Conservation (phyloP, 306 rosid species). For the Fragaria vesca region DNA sequence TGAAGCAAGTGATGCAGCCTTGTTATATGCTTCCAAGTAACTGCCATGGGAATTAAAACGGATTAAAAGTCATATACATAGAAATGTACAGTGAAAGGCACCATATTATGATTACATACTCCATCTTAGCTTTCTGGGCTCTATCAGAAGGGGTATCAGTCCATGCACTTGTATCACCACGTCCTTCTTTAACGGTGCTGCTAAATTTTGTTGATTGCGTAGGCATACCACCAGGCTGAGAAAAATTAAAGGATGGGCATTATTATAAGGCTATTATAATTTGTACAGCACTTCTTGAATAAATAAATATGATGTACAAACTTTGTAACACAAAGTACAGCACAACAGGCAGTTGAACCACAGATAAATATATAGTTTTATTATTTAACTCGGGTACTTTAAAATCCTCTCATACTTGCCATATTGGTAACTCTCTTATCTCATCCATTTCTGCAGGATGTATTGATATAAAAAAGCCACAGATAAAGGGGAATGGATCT, state of each 20-base stretch:
- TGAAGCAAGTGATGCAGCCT: slow-evolving; percentile 79
- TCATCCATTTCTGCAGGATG: not conserved
- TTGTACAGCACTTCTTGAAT: not conserved
- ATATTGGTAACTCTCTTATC: not conserved
- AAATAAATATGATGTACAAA: not conserved
- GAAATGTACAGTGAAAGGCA: not conserved
- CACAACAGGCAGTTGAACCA: not conserved
- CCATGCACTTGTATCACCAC: slow-evolving; percentile 91
- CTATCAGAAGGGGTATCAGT: slow-evolving; percentile 85
- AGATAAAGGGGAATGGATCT: not conserved
- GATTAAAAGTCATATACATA: slow-evolving; percentile 11
- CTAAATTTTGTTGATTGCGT: slow-evolving; percentile 75
- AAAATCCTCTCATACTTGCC: not conserved
- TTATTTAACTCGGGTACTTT: not conserved
- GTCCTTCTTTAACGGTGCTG: slow-evolving; percentile 67
- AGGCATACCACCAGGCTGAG: slow-evolving; percentile 72
- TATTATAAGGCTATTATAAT: not conserved
- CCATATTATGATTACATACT: slow-evolving; percentile 43
- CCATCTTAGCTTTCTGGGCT: slow-evolving; percentile 89
- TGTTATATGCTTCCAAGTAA: slow-evolving; percentile 85
- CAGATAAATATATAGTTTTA: not conserved
- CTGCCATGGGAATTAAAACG: slow-evolving; percentile 43
- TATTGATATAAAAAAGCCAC: not conserved
- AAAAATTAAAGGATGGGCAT: not conserved
- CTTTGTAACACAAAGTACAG: not conserved